phyloP scores from a whole-genome alignment of 805 yeast genomes.

The Saccharomyces jurei region DNA sequence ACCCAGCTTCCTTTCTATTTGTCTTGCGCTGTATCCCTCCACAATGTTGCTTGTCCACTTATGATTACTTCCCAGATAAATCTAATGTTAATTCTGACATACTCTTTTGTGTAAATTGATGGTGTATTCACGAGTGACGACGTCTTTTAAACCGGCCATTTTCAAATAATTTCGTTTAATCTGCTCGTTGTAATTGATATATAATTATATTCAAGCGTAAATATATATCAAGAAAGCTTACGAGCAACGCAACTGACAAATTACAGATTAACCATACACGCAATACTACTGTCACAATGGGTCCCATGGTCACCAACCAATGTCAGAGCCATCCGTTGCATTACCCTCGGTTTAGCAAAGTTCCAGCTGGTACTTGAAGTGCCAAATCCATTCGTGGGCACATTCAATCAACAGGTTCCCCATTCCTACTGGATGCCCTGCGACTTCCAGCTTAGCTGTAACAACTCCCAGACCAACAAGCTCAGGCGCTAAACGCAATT shows the following conservation, averaged over 20 bases:
- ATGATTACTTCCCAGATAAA: background rate
- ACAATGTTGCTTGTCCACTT: background rate
- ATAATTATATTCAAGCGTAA: background rate
- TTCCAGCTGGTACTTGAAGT: background rate
- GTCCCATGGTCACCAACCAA: background rate
- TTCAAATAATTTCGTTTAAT: constrained; percentile 2
- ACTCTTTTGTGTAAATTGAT: constrained; percentile 98
- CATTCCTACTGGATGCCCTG: background rate
- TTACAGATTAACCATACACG: background rate
- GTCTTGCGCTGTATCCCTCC: no score
- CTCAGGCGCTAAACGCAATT: background rate
- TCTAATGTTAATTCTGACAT: constrained; percentile 34
- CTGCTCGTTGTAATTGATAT: background rate
- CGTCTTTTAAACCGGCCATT: constrained; percentile 72
- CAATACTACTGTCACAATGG: background rate
- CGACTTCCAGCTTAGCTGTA: background rate
- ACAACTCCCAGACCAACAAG: background rate
- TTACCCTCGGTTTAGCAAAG: background rate
- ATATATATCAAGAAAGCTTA: background rate
- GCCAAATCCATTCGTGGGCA: background rate
- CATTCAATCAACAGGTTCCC: background rate
- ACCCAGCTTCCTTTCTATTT: background rate
- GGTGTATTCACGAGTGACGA: constrained; percentile 98
- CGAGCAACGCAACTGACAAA: background rate
- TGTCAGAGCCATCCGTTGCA: background rate